A percentile compares a stretch with the other conserved stretches of the same genome.
Conservation (phyloP, 208 protist genomes). For the Leishmania gerbilli region DNA sequence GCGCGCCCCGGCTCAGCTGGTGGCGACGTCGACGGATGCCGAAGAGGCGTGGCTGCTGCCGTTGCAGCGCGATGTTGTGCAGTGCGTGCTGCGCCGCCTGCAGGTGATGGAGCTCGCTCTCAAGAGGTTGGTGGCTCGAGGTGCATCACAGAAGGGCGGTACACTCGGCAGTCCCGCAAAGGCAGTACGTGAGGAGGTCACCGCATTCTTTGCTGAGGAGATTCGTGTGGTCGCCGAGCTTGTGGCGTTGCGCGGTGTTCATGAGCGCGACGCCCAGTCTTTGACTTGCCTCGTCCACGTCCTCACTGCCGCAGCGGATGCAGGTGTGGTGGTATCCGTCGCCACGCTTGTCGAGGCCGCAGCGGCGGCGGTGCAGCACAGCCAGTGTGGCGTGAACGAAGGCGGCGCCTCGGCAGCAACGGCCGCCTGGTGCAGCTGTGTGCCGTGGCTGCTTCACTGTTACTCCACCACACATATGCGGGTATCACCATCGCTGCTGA, state of each 20-base stretch:
- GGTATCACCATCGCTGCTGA: background rate
- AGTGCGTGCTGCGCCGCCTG: slow-evolving; percentile 1
- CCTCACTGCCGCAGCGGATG: slow-evolving; percentile 2
- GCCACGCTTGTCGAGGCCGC: slow-evolving; percentile 5
- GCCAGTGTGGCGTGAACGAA: background rate
- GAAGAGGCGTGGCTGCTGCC: slow-evolving; percentile 25
- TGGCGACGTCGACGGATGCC: slow-evolving; percentile 3
- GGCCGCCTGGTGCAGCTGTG: slow-evolving; percentile 24
- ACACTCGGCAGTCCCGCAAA: background rate
- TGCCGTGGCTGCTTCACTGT: slow-evolving; percentile 32
- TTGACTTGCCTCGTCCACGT: slow-evolving; percentile 19
- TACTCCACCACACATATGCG: slow-evolving; percentile 3
- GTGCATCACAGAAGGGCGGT: background rate
- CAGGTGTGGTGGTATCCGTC: slow-evolving; percentile 3
- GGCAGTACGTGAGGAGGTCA: background rate
- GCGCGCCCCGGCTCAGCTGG: slow-evolving; percentile 13
- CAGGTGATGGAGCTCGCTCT: background rate
- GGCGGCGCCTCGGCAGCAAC: background rate
- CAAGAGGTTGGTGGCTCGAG: background rate
- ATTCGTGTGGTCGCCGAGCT: slow-evolving; percentile 15
- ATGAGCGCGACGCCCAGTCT: slow-evolving; percentile 17
- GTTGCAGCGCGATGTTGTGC: slow-evolving; percentile 12
- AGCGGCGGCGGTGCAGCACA: background rate
- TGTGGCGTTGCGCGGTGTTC: slow-evolving; percentile 1
- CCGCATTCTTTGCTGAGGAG: slow-evolving; percentile 13